Percentiles rank a stretch among this genome's conserved stretches.
These are phyloP conservation scores for Coleophoma cylindrospora DNA, from an alignment of 2,329 filamentous ascomycete genomes.

Conservation along the genomic window DNA sequence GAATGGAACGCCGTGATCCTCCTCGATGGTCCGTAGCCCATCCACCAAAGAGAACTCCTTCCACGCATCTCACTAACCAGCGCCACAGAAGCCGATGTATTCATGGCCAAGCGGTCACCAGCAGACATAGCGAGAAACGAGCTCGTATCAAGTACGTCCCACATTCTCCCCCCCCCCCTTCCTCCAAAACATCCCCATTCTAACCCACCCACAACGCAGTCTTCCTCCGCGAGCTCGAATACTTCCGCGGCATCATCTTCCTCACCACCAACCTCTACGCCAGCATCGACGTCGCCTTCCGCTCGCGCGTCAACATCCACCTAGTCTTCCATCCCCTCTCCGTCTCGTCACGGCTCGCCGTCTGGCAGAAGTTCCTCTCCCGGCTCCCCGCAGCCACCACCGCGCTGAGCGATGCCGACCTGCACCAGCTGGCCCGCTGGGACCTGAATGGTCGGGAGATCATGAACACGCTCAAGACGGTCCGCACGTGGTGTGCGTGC, in stretches of 20 bases:
- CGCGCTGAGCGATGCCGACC: neutral
- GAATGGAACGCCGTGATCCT: too few species aligned
- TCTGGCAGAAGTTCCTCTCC: constrained; percentile 43
- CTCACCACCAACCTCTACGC: constrained; percentile 26
- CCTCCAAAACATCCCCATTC: too few species aligned
- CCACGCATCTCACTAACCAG: too few species aligned
- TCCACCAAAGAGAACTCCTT: too few species aligned
- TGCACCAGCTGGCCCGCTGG: constrained; percentile 38
- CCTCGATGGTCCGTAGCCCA: too few species aligned
- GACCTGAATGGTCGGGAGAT: constrained; percentile 29
- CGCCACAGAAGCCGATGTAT: too few species aligned
- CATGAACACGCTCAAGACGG: constrained; percentile 28
- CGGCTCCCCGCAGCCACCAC: constrained; percentile 8
- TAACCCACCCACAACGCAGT: too few species aligned
- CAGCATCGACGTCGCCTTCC: constrained; percentile 29
- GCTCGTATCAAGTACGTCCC: too few species aligned
- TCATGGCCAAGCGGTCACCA: too few species aligned
- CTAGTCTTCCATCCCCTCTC: constrained; percentile 37
- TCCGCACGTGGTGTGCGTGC: constrained; percentile 37
- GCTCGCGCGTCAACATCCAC: constrained; percentile 41
- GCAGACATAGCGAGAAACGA: too few species aligned
- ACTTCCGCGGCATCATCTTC: constrained; percentile 26
- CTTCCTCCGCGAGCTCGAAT: constrained; percentile 20
- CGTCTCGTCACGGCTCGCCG: constrained; percentile 29
- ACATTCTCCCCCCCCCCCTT: too few species aligned